phyloP scores from a whole-genome alignment of 2,329 filamentous ascomycete species.

The Xylariales sp. region DNA sequence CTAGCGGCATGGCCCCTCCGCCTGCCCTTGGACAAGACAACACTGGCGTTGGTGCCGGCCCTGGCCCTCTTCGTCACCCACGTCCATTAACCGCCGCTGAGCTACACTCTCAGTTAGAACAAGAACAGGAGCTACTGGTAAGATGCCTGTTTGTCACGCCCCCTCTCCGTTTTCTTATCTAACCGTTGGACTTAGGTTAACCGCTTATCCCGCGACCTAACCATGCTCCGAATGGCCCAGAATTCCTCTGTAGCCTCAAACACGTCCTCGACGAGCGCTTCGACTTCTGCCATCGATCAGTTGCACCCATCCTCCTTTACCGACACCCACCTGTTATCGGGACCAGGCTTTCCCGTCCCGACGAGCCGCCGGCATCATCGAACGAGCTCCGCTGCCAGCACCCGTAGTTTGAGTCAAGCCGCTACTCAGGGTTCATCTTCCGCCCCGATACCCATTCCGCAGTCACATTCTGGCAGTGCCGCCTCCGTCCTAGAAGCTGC shows the following conservation, averaged over 20 bases:
- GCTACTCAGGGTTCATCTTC: slow-evolving; percentile 55
- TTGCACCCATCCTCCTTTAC: slow-evolving; percentile 53
- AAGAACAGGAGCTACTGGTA: slow-evolving; percentile 88
- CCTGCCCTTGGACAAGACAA: slow-evolving; percentile 50
- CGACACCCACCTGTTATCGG: slow-evolving; percentile 66
- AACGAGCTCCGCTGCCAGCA: slow-evolving; percentile 67
- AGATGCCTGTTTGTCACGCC: slow-evolving; percentile 60
- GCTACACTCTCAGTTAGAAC: slow-evolving; percentile 88
- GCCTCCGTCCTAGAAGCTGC: slow-evolving; percentile 59
- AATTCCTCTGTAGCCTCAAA: slow-evolving; percentile 75
- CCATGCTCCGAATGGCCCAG: slow-evolving; percentile 78
- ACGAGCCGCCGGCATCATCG: slow-evolving; percentile 66
- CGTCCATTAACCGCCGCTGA: slow-evolving; percentile 89
- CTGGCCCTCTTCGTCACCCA: slow-evolving; percentile 85
- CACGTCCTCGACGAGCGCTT: slow-evolving; percentile 69
- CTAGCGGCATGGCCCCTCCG: slow-evolving; percentile 46
- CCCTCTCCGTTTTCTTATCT: not conserved
- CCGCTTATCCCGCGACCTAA: slow-evolving; percentile 88
- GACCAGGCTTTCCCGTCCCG: slow-evolving; percentile 68
- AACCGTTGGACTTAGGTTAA: slow-evolving; percentile 73
- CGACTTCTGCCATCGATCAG: slow-evolving; percentile 60
- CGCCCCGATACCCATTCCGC: slow-evolving; percentile 48
- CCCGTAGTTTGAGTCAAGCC: slow-evolving; percentile 60
- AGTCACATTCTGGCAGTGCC: slow-evolving; percentile 51
- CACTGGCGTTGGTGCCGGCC: slow-evolving; percentile 64